phyloP scores from a whole-genome alignment of 208 protist species.

The Hexamita inflata region DNA sequence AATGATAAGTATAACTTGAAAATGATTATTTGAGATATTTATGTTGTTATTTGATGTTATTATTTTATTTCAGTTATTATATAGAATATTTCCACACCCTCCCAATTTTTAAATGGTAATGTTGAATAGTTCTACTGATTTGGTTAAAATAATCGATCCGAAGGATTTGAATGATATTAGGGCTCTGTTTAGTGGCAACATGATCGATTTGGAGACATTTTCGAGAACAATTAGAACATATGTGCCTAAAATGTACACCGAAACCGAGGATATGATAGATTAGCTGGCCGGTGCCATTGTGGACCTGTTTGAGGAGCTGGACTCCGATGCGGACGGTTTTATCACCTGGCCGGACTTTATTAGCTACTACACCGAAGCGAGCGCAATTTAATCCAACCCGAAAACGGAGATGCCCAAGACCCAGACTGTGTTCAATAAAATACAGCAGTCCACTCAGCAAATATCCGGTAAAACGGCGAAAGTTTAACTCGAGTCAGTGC shows the following conservation, averaged over 20 bases:
- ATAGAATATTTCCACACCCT: no score
- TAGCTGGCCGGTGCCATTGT: neutral
- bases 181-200: neutral
- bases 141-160: constrained; percentile 14
- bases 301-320: constrained; percentile 17
- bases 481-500: neutral
- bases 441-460: neutral
- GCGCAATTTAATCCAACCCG: no score
- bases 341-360: constrained; percentile 25
- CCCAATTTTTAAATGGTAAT: neutral
- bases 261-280: neutral
- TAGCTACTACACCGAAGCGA: constrained; percentile 11
- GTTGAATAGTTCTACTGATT: neutral
- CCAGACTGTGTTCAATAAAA: neutral
- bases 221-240: constrained; percentile 5
- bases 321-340: constrained; percentile 22
- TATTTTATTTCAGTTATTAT: no score
- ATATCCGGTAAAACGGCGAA: constrained; percentile 8
- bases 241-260: neutral
- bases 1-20: no score
- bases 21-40: no score
- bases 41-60: no score
- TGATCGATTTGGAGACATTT: neutral
- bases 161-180: constrained; percentile 14
- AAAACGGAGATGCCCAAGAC: neutral